phyloP scores from a whole-genome alignment of 2,329 filamentous ascomycete species.

The Colletotrichum nymphaeae region DNA sequence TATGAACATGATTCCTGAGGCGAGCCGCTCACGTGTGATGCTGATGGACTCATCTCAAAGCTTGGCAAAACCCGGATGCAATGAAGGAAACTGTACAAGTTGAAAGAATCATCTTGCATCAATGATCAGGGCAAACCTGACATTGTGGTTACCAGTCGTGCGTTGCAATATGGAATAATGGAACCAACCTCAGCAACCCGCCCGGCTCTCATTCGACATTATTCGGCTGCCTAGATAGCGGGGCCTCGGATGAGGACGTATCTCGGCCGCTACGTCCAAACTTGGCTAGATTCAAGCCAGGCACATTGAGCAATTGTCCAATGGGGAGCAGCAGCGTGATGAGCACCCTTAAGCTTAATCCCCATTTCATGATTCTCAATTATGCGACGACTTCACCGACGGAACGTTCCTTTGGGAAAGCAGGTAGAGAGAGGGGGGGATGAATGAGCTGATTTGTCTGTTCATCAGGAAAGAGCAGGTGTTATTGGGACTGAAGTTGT shows the following conservation, averaged over 20 bases:
- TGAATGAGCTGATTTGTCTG: not conserved
- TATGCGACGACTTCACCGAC: not conserved
- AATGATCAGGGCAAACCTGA: not conserved
- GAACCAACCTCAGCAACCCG: not conserved
- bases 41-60: not conserved
- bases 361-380: not conserved
- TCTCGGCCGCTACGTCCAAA: slow-evolving; percentile 5
- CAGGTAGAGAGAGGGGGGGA: not conserved
- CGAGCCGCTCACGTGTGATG: not conserved
- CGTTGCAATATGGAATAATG: slow-evolving; percentile 3
- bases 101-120: too few relatives aligned
- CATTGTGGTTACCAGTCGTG: not conserved
- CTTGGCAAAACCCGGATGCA: not conserved
- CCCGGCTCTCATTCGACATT: slow-evolving; percentile 14
- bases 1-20: not conserved
- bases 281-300: not conserved
- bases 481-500: not conserved
- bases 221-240: slow-evolving; percentile 18
- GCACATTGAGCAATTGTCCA: slow-evolving; percentile 1
- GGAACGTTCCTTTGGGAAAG: not conserved
- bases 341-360: slow-evolving; percentile 17
- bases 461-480: not conserved
- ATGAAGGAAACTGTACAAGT: not conserved
- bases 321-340: not conserved
- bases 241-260: not conserved